Evolutionary conservation across 106 monocot genomes (phyloP), one percentile per base, ranked within the genome.

Genomic region (Alisma plantagoaquatica): DNA sequence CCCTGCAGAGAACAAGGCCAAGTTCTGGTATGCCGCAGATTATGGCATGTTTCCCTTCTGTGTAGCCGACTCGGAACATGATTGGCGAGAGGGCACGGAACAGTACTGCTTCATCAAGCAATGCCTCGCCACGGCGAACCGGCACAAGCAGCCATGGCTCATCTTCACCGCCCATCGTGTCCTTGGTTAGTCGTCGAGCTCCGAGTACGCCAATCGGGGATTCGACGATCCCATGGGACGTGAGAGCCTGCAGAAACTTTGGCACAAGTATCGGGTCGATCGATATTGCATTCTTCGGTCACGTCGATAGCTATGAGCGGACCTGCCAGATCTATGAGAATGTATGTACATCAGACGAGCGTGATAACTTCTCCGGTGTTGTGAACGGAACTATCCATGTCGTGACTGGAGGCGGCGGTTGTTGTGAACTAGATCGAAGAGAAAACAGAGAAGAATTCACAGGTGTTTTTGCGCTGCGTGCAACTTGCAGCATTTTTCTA

Each of bases 191-290:
- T 61, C 61, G 1, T 61, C 61, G 1, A 33, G 43, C 23, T 17
- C 7, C 8, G 47, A 22, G 29, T 61, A 61, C 26, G 61, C 49
- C 9, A 0, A 23, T 11, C 48, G 49, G 10, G 61, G 49, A 8
- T 61, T 49, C 19, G 48, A 31, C 41, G 49, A 49, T 22, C 61
- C 61, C 18, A 61, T 61, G 61, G 61, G 61, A 49, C 47, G 61
- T 10, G 33, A 49, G 32, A 49, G 46, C 33, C 49, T 61, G 1
- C 61, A 61, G 19, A 21, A 29, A 4, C 61, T 61, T 2, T 61
- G 61, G 61, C 61, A 61, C 32, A 61, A 61, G 49, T 61, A 61
- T 23, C 16, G 32, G 49, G 61, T 61, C n/a, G 61, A 61, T n/a
- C n/a, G n/a, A n/a, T n/a, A 47, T 61, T 31, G 47, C 48, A 7